phyloP scores from a whole-genome alignment of 768 basidiomycete species.

The Tricholomella constricta region DNA sequence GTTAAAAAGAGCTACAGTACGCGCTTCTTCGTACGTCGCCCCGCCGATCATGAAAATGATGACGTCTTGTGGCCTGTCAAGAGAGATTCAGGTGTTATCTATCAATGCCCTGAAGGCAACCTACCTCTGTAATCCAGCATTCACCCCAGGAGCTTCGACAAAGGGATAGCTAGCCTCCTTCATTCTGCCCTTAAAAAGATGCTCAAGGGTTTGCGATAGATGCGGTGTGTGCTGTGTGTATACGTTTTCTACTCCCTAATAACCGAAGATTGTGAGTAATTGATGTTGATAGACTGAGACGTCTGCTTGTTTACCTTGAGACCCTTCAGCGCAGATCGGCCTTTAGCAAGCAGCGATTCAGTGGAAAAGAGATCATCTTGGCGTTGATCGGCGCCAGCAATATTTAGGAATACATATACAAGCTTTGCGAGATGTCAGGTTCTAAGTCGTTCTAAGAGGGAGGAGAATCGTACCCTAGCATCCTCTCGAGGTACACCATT shows the following conservation, averaged over 20 bases:
- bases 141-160: conserved; percentile 63
- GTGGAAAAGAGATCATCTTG: conserved; percentile 98
- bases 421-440: conserved; percentile 51
- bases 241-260: conserved; percentile 95
- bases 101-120: conserved; percentile 7
- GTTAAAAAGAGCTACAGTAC: conserved; percentile 83
- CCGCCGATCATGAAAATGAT: conserved; percentile 98
- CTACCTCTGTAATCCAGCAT: conserved; percentile 73
- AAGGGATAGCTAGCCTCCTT: conserved; percentile 92
- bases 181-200: conserved; percentile 82
- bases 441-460: background rate
- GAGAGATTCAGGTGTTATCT: background rate
- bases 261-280: background rate
- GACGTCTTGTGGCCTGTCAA: conserved; percentile 84
- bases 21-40: conserved; percentile 93
- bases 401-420: conserved; percentile 90
- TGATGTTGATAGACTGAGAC: background rate
- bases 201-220: conserved; percentile 88
- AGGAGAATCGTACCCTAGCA: conserved; percentile 52
- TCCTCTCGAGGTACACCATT: conserved; percentile 81
- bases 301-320: conserved; percentile 72
- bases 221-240: conserved; percentile 98
- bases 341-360: conserved; percentile 91
- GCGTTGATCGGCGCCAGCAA: conserved; percentile 93
- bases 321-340: conserved; percentile 92